Conservation (phyloP, 768 basidiomycete genomes). For the Filobasidium wieringae region DNA sequence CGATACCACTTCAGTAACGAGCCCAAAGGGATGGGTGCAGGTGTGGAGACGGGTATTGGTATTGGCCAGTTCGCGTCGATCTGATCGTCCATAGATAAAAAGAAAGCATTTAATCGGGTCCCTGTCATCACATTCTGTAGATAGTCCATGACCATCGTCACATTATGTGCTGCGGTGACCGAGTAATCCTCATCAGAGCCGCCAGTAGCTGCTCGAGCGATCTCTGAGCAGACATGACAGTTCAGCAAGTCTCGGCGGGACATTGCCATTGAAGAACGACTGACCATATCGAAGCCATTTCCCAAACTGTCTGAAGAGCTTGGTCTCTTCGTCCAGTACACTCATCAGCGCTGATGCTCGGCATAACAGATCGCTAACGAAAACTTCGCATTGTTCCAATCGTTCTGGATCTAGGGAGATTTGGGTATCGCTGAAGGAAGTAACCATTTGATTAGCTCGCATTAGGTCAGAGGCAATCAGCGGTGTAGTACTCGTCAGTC, state of each 20-base stretch:
- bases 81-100: slow-evolving; percentile 1
- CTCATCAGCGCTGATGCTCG: not conserved
- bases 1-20: too few relatives aligned
- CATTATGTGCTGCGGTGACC: not conserved
- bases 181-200: not conserved
- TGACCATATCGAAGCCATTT: slow-evolving; percentile 4
- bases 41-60: not conserved
- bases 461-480: too few relatives aligned
- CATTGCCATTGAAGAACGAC: not conserved
- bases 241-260: not conserved
- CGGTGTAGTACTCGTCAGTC: too few relatives aligned
- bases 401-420: too few relatives aligned
- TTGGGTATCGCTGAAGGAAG: too few relatives aligned
- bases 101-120: too few relatives aligned
- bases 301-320: not conserved
- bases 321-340: not conserved
- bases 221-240: not conserved
- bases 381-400: too few relatives aligned
- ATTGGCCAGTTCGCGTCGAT: not conserved
- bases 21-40: too few relatives aligned
- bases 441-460: too few relatives aligned
- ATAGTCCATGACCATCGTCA: not conserved
- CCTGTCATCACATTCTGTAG: too few relatives aligned
- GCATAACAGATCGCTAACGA: too few relatives aligned
- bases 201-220: not conserved